Evolutionary conservation across 2,329 filamentous ascomycete species (phyloP), one percentile per base, ranked within the genome.

Genomic region (Xylariaceae sp.): DNA sequence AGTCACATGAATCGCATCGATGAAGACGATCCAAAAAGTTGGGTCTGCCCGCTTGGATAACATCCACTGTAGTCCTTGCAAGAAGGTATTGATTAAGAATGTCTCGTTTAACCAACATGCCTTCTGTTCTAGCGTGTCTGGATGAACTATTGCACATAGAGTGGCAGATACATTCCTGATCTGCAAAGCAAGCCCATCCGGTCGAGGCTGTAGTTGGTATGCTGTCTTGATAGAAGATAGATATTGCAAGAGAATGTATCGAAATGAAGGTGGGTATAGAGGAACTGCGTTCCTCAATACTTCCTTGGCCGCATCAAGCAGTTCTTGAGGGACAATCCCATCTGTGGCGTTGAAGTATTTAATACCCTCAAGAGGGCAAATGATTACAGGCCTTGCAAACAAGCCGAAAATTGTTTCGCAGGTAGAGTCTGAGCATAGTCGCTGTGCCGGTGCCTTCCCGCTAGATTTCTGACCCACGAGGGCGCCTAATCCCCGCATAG

Each of bases 91-190:
- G 21, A 72, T 61, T 15, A 78, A 69, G 5, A 68, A 71, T 9
- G 78, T 51, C 48, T 77, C 77, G 54, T 80, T 73, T 11, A 64
- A 53, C n/a, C 78, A 64, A 1, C 68, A 66, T 5, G 64, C 59
- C 1, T 60, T 59, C 3, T 62, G 53, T 2, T 52, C 59, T 1
- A 73, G 71, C 0, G 74, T 53, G 33, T 73, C 68, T 1, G 78
- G 80, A 62, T 78, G 81, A 23, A 78, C 77, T 41, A 83, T 70
- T 48, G 75, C 79, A 3, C 77, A 77, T 2, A 84, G 59, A 2
- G 77, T 71, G 8, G 73, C 71, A 3, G 78, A 70, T 2, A 80
- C 67, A 23, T 70, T 66, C n/a, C 64, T 62, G 7, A 75, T 62
- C 10, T 63, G 59, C 6, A 53, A 32, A 24, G 56, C 55, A 21